A percentile compares a stretch with the other conserved stretches of the same genome.
phyloP scores from a whole-genome alignment of 768 basidiomycete genomes.

The Suillus placidus region DNA sequence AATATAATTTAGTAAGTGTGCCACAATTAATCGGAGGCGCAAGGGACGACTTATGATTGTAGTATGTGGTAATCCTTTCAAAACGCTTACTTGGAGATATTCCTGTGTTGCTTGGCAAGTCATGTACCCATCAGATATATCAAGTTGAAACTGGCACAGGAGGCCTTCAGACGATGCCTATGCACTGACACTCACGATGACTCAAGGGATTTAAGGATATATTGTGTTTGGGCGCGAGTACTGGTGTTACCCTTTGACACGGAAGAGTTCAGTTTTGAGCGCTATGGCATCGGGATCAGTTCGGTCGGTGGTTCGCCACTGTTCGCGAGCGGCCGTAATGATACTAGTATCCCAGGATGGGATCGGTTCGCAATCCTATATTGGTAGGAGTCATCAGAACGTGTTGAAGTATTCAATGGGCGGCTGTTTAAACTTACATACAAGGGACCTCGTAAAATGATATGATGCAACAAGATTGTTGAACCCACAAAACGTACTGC shows the following conservation, averaged over 20 bases:
- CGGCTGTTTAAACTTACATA: background rate
- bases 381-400: background rate
- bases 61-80: background rate
- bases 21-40: background rate
- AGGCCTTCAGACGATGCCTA: background rate
- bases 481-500: background rate
- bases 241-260: background rate
- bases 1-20: background rate
- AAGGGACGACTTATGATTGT: background rate
- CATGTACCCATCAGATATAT: background rate
- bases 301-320: background rate
- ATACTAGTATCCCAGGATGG: background rate
- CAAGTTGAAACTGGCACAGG: background rate
- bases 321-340: slow-evolving; percentile 4
- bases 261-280: background rate
- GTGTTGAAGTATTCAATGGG: background rate
- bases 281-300: background rate
- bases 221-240: background rate
- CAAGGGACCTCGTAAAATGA: background rate
- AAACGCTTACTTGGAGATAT: background rate
- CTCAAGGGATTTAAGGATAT: background rate
- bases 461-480: background rate
- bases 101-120: background rate
- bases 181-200: background rate
- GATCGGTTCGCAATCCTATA: background rate